These are phyloP conservation scores for Leccinum subfulvum DNA, from an alignment of 1,284 basidiomycete species.

Conservation along the genomic window DNA sequence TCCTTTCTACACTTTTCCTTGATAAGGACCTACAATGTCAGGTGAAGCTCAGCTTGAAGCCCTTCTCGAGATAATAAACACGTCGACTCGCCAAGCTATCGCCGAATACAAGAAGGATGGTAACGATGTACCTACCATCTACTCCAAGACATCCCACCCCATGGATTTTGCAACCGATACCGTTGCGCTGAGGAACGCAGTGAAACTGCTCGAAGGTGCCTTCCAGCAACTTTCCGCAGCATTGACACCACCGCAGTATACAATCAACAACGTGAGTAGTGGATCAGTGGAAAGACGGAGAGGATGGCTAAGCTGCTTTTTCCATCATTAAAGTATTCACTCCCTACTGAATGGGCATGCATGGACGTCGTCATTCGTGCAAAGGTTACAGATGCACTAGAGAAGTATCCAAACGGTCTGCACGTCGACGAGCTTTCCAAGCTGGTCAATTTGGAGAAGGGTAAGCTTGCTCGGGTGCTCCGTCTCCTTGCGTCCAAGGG, in stretches of 20 bases:
- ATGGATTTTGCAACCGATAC: slow-evolving; percentile 24
- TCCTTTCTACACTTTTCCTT: neutral
- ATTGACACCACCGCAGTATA: slow-evolving; percentile 31
- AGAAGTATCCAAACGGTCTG: slow-evolving; percentile 27
- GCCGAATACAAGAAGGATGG: slow-evolving; percentile 29
- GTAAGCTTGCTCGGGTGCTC: slow-evolving; percentile 32
- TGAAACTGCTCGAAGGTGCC: slow-evolving; percentile 29
- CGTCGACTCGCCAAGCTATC: slow-evolving; percentile 28
- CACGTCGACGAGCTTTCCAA: slow-evolving; percentile 25
- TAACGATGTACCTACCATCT: slow-evolving; percentile 24
- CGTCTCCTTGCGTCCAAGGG: slow-evolving; percentile 35
- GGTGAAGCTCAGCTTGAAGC: slow-evolving; percentile 23
- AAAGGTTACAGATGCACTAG: slow-evolving; percentile 27
- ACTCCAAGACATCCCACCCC: slow-evolving; percentile 25
- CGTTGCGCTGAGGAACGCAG: slow-evolving; percentile 25
- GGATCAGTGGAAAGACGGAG: neutral
- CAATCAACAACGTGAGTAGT: slow-evolving; percentile 8
- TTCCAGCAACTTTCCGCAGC: slow-evolving; percentile 31
- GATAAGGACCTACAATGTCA: slow-evolving; percentile 18
- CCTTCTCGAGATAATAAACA: neutral
- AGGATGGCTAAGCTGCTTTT: neutral
- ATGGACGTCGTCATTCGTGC: slow-evolving; percentile 21
- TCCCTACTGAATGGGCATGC: slow-evolving; percentile 30
- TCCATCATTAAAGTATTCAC: slow-evolving; percentile 15
- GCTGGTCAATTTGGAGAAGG: slow-evolving; percentile 25